Evolutionary conservation across 306 rosid genomes (phyloP), one percentile per base, ranked within the genome.

Genomic region (Hylodesmum podocarpum): DNA sequence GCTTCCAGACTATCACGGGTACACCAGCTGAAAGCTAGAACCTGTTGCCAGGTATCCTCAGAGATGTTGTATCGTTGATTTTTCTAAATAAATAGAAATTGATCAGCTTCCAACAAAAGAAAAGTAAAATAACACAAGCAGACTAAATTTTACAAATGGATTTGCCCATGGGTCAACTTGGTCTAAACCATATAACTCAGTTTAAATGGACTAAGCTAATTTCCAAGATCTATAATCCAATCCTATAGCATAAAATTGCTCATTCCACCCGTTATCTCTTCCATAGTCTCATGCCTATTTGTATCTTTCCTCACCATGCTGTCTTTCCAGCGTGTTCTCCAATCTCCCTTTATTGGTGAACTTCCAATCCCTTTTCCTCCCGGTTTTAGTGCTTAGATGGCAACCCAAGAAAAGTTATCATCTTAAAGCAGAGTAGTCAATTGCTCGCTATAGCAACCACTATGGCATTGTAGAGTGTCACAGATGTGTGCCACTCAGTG

Each of bases 1-100:
- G 97, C 96, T 61, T 89, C 94, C 86, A 96, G 81, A 87, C 76
- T 91, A 82, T 96, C 96, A 18, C 86, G 97, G 10, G 92, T 96
- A 82, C 94, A 87, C 78, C 91, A 82, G 85, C 98, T 96, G 82
- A 96, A 96, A 84, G 99, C 93, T 63, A 96, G 83, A 69, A 92
- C 98, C 87, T 96, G 99, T 79, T 79, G 85, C 99, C 99, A 96
- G 13, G 98, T 92, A 86, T 96, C 99, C 86, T 96, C 97, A 2
- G 97, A 89, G 79, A 96, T 92, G 87, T 92, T 96, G 86, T 92
- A 87, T 54, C 99, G 90, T 75, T 92, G 99, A 79, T 88, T 91
- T 83, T 89, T 96, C 99, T 96, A 74, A 50, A 80, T 63, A 58
- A 75, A 73, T 76, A 46, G 19, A 59, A 57, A 84, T 79, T 65